phyloP scores from a whole-genome alignment of 441 rosid species.

The Populus hybrid region DNA sequence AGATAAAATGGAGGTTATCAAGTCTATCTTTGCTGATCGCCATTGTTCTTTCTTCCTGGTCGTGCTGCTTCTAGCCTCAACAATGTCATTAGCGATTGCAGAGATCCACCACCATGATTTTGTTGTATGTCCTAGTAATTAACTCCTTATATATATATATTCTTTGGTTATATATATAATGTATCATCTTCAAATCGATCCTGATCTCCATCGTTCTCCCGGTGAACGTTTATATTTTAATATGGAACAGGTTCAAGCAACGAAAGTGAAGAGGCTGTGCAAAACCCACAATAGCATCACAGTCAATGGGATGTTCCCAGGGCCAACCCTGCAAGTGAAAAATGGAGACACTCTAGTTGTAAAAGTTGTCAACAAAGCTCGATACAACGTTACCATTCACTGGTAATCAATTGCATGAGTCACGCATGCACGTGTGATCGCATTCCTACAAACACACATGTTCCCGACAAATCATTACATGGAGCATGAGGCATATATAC shows the following conservation, averaged over 20 bases:
- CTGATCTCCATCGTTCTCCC: no score
- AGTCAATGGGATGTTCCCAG: slow-evolving; percentile 90
- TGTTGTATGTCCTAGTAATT: slow-evolving; percentile 39
- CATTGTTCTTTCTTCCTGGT: slow-evolving; percentile 15
- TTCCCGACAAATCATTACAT: background rate
- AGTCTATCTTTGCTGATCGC: slow-evolving; percentile 1
- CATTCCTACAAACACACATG: no score
- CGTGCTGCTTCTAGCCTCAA: slow-evolving; percentile 37
- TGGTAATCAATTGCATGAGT: slow-evolving; percentile 42
- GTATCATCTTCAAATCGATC: background rate
- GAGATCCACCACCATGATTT: slow-evolving; percentile 60
- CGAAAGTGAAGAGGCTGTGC: slow-evolving; percentile 93
- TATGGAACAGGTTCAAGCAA: slow-evolving; percentile 46
- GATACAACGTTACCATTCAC: slow-evolving; percentile 74
- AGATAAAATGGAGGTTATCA: slow-evolving; percentile 19
- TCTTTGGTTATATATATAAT: background rate
- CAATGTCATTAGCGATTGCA: slow-evolving; percentile 35
- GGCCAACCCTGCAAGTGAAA: slow-evolving; percentile 72
- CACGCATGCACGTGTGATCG: background rate
- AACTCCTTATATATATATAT: no score
- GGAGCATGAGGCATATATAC: background rate
- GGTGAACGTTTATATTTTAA: background rate
- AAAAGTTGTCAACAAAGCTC: slow-evolving; percentile 57
- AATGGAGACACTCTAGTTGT: slow-evolving; percentile 71
- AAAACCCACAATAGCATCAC: slow-evolving; percentile 68